These are phyloP conservation scores for Microcera coccophila DNA, from an alignment of 2,329 filamentous ascomycete genomes.

Conservation along the genomic window DNA sequence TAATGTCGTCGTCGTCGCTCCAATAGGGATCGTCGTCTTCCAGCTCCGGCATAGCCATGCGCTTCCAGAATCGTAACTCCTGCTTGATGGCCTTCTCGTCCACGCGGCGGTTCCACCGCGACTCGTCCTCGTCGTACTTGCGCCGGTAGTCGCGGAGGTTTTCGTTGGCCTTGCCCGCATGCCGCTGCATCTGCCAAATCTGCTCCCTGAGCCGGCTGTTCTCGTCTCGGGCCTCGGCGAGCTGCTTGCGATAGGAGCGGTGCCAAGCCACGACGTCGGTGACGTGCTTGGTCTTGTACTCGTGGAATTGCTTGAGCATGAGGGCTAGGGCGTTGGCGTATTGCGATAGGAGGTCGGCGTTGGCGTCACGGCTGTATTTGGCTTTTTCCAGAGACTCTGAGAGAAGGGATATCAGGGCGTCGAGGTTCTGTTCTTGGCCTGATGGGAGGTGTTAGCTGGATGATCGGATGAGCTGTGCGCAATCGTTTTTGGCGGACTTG, in stretches of 20 bases:
- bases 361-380: constrained; percentile 57
- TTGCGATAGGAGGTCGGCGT: constrained; percentile 54
- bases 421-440: constrained; percentile 59
- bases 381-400: constrained; percentile 60
- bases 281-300: constrained; percentile 61
- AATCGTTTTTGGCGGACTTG: constrained; percentile 33
- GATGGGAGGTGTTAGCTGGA: constrained; percentile 4
- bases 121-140: constrained; percentile 53
- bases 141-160: constrained; percentile 54
- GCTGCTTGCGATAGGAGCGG: constrained; percentile 60
- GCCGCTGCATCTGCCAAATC: constrained; percentile 63
- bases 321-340: constrained; percentile 55
- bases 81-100: constrained; percentile 51
- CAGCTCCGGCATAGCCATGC: constrained; percentile 60
- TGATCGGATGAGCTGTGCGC: background rate
- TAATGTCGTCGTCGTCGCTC: constrained; percentile 62
- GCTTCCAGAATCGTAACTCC: constrained; percentile 63
- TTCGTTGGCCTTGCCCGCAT: constrained; percentile 56
- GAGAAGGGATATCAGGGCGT: constrained; percentile 58
- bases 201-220: constrained; percentile 60
- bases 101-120: constrained; percentile 51
- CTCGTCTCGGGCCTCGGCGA: constrained; percentile 62
- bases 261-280: constrained; percentile 62
- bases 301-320: constrained; percentile 62
- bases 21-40: constrained; percentile 58